Percentiles rank a stretch among this genome's conserved stretches.
Evolutionary conservation across 2,329 filamentous ascomycete species (phyloP).

Genomic region (Ustulina deusta): DNA sequence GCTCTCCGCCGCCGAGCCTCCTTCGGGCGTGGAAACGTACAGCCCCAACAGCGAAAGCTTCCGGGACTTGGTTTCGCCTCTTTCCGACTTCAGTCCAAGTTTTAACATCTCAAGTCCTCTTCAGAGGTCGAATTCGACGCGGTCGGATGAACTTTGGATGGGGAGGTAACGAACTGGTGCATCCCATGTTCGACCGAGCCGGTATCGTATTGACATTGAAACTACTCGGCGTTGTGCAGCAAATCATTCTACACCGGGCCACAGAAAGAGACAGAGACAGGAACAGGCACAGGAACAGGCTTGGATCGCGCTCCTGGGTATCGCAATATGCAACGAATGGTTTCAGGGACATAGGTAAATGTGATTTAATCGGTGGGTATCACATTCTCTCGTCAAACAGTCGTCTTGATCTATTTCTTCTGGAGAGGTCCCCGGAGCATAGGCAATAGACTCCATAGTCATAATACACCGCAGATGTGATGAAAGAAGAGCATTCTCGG

Average conservation of each 20-base stretch:
- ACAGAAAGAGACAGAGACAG: background rate
- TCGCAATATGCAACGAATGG: background rate
- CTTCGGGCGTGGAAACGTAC: conserved; percentile 38
- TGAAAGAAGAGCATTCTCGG: background rate
- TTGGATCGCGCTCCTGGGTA: background rate
- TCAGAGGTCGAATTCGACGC: conserved; percentile 54
- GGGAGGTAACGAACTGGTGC: conserved; percentile 37
- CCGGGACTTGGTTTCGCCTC: conserved; percentile 53
- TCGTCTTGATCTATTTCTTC: conserved; percentile 16
- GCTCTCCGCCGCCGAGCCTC: conserved; percentile 44
- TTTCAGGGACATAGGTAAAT: background rate
- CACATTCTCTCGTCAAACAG: background rate
- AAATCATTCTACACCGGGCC: conserved; percentile 15
- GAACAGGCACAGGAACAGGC: background rate
- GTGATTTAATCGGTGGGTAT: conserved; percentile 12
- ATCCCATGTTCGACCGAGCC: background rate
- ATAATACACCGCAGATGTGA: background rate
- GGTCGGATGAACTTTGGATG: conserved; percentile 58
- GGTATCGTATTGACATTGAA: conserved; percentile 1
- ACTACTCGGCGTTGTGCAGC: conserved; percentile 12
- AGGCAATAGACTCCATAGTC: background rate
- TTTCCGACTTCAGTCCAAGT: conserved; percentile 51
- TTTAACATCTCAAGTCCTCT: conserved; percentile 43
- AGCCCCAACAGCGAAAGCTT: conserved; percentile 37
- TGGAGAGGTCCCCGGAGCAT: background rate